Evolutionary conservation across 306 rosid genomes (phyloP).

Genomic region (Prinsepia uniflora): DNA sequence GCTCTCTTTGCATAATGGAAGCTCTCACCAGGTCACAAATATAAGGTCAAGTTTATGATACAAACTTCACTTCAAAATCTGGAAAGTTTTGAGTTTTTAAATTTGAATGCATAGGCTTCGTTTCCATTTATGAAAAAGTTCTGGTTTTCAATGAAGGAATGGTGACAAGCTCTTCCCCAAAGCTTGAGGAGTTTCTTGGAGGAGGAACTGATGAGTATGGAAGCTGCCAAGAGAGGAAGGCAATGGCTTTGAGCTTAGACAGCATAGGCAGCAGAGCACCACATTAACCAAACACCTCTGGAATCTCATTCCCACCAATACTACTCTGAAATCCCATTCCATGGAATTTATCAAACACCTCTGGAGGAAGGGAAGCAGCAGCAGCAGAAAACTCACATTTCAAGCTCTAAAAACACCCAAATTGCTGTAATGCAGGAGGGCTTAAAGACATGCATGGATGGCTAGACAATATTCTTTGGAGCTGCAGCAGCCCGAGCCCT

Average conservation of each 20-base stretch:
- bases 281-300: not conserved
- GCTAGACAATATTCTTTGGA: constrained; percentile 39
- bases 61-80: not conserved
- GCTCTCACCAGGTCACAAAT: constrained; percentile 67
- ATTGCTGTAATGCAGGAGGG: constrained; percentile 37
- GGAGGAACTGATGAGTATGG: constrained; percentile 64
- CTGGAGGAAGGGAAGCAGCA: constrained; percentile 39
- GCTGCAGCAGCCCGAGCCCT: constrained; percentile 50
- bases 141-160: constrained; percentile 31
- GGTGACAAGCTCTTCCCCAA: constrained; percentile 71
- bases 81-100: not conserved
- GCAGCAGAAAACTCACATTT: constrained; percentile 37
- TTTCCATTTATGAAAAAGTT: not conserved
- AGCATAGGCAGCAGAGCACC: constrained; percentile 42
- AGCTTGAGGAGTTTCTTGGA: constrained; percentile 84
- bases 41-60: constrained; percentile 40
- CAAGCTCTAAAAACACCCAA: constrained; percentile 31
- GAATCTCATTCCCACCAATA: constrained; percentile 38
- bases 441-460: constrained; percentile 50
- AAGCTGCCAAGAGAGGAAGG: constrained; percentile 55
- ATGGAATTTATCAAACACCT: constrained; percentile 43
- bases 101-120: not conserved
- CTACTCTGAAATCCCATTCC: constrained; percentile 49
- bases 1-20: constrained; percentile 89
- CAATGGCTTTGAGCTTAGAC: constrained; percentile 83